Evolutionary conservation across 1,284 basidiomycete genomes (phyloP).

Genomic region (Naganishia albida): DNA sequence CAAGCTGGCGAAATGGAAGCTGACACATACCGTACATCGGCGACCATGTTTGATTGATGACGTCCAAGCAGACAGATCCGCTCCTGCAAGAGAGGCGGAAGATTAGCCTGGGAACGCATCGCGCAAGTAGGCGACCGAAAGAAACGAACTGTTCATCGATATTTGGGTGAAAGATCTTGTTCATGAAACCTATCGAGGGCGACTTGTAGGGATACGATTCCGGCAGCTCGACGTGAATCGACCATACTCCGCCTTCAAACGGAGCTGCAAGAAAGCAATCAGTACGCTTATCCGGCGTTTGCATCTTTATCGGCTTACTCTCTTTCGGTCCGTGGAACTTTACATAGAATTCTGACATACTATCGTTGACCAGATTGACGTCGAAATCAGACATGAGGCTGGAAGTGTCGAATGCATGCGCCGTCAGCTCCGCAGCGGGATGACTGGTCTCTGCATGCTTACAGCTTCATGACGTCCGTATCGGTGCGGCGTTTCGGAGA

Average conservation of each 20-base stretch:
- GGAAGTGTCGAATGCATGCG: conserved; percentile 24
- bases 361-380: conserved; percentile 95
- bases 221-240: conserved; percentile 98
- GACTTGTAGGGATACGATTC: conserved; percentile 99
- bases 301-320: conserved; percentile 71
- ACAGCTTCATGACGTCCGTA: conserved; percentile 99
- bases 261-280: conserved; percentile 65
- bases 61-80: conserved; percentile 92
- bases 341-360: conserved; percentile 98
- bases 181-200: conserved; percentile 99
- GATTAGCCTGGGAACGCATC: not conserved
- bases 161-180: conserved; percentile 99
- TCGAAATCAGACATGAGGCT: conserved; percentile 86
- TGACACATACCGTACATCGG: conserved; percentile 84
- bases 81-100: conserved; percentile 60
- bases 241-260: conserved; percentile 95
- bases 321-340: conserved; percentile 90
- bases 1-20: conserved; percentile 18
- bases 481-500: conserved; percentile 91
- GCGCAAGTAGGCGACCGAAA: conserved; percentile 36
- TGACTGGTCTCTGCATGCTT: conserved; percentile 47
- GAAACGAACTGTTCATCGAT: conserved; percentile 89
- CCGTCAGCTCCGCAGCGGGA: conserved; percentile 12
- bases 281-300: conserved; percentile 18
- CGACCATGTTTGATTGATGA: conserved; percentile 99